Conservation (phyloP, 1,139 yeast species). For the Hemisphaericaspora subhashii region DNA sequence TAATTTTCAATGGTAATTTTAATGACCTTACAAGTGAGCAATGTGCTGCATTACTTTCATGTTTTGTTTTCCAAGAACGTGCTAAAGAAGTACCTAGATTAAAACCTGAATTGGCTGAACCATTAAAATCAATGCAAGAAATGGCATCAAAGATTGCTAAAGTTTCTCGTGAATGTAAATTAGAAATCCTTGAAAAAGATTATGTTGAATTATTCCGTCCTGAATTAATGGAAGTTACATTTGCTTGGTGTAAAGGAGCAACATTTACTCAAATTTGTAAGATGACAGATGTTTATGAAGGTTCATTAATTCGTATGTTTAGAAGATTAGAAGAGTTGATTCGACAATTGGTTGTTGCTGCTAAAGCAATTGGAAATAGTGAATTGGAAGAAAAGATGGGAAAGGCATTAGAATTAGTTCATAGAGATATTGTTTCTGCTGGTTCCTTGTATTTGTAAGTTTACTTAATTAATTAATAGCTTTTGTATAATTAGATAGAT, state of each 20-base stretch:
- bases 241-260: constrained; percentile 96
- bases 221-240: constrained; percentile 95
- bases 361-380: constrained; percentile 87
- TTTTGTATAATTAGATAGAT: too few species aligned
- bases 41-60: constrained; percentile 86
- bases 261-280: constrained; percentile 94
- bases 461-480: too few species aligned
- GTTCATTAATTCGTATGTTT: constrained; percentile 90
- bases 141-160: constrained; percentile 91
- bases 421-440: constrained; percentile 95
- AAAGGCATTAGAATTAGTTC: constrained; percentile 77
- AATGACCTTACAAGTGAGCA: constrained; percentile 85
- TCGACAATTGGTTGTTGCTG: constrained; percentile 85
- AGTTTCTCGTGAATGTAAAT: constrained; percentile 82
- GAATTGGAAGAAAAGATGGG: constrained; percentile 89
- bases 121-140: constrained; percentile 80
- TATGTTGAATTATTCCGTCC: constrained; percentile 88
- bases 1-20: constrained; percentile 92
- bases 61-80: constrained; percentile 96
- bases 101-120: constrained; percentile 86
- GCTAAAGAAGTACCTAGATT: constrained; percentile 86
- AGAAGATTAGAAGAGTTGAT: constrained; percentile 91
- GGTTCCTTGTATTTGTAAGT: constrained; percentile 82
- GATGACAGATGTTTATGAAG: constrained; percentile 98
- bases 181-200: constrained; percentile 86